Conservation (phyloP, 1,284 basidiomycete species). For the Pyrrhoderma noxium region DNA sequence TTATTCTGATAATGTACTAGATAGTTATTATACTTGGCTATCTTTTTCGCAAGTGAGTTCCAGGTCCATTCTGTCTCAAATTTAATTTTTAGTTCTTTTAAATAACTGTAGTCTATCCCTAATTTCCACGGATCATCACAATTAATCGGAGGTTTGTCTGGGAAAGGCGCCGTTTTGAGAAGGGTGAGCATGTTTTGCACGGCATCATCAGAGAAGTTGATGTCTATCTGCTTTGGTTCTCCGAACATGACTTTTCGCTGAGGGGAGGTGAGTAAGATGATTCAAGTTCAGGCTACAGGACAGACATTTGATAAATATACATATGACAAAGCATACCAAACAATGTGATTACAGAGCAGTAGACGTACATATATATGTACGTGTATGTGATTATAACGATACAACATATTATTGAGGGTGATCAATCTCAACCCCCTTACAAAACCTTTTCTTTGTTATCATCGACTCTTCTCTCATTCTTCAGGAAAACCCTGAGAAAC, state of each 20-base stretch:
- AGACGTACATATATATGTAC: no score
- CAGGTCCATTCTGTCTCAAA: conserved; percentile 19
- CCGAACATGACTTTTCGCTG: not conserved
- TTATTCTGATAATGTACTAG: conserved; percentile 18
- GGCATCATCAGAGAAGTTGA: not conserved
- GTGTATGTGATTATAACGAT: no score
- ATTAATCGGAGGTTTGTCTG: conserved; percentile 15
- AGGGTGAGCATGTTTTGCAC: conserved; percentile 12
- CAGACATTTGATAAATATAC: no score
- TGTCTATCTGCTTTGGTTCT: not conserved
- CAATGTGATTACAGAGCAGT: no score
- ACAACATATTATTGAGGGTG: no score
- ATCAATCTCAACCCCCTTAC: no score
- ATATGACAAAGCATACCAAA: no score
- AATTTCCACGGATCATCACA: conserved; percentile 12
- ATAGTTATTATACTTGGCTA: conserved; percentile 18
- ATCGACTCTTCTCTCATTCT: no score
- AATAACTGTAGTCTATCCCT: conserved; percentile 18
- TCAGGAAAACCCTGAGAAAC: no score
- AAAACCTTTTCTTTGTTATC: no score
- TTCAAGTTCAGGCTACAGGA: no score
- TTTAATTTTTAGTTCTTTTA: conserved; percentile 14
- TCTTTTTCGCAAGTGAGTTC: conserved; percentile 12
- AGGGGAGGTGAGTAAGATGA: no score
- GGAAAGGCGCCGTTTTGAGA: conserved; percentile 13